phyloP scores from a whole-genome alignment of 75 land plant genomes.

The Ceratopteris richardii region DNA sequence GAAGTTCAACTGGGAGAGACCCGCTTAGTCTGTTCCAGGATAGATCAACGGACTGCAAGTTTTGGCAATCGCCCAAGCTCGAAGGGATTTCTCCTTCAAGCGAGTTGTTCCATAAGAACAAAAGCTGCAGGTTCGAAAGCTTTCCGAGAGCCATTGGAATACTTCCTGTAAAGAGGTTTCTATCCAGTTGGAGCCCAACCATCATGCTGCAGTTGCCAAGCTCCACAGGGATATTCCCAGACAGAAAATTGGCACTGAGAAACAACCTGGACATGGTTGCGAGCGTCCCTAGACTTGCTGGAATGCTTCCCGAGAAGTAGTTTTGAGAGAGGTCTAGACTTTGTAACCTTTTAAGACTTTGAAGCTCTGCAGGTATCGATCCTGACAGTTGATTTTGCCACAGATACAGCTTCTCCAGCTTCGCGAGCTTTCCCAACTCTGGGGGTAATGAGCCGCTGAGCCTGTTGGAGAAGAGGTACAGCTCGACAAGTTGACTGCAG shows the following conservation, averaged over 20 bases:
- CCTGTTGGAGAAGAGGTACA: constrained; percentile 42
- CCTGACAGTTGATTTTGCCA: constrained; percentile 54
- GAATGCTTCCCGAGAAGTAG: constrained; percentile 17
- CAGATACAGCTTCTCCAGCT: constrained; percentile 10
- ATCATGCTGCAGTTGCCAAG: constrained; percentile 57
- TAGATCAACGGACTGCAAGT: constrained; percentile 57
- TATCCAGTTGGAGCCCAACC: constrained; percentile 56
- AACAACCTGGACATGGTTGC: constrained; percentile 28
- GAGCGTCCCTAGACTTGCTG: constrained; percentile 36
- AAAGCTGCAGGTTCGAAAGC: constrained; percentile 48
- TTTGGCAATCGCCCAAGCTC: constrained; percentile 55
- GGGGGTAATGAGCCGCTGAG: constrained; percentile 44
- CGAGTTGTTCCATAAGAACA: constrained; percentile 65
- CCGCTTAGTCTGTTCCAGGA: constrained; percentile 65
- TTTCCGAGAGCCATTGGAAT: constrained; percentile 68
- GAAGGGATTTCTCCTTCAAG: constrained; percentile 53
- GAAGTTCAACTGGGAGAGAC: constrained; percentile 34
- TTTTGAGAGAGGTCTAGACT: too few species aligned
- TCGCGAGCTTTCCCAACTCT: constrained; percentile 28
- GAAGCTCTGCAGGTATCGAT: constrained; percentile 41
- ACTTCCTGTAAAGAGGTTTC: constrained; percentile 54
- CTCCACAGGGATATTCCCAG: constrained; percentile 54
- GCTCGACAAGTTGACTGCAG: constrained; percentile 19
- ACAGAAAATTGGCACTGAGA: constrained; percentile 44
- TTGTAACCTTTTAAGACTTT: too few species aligned